phyloP scores from a whole-genome alignment of 2,329 filamentous ascomycete species.

The Scedosporium boydii region DNA sequence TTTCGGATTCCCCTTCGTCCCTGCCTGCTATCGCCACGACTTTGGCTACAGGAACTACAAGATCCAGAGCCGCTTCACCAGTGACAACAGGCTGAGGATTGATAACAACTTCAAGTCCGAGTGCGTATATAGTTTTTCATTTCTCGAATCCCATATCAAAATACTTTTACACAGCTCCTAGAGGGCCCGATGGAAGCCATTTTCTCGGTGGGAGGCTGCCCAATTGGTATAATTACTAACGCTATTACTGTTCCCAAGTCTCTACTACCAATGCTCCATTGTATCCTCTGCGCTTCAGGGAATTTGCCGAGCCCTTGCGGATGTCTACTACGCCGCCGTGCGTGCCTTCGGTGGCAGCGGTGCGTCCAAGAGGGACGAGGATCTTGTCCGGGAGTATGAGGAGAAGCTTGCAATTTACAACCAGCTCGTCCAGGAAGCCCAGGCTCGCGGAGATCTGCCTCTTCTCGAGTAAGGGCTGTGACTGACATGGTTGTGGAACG shows the following conservation, averaged over 20 bases:
- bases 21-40: constrained; percentile 43
- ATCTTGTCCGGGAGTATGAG: constrained; percentile 21
- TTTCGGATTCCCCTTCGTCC: constrained; percentile 31
- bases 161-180: too few relatives aligned
- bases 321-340: constrained; percentile 31
- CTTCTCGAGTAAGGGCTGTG: too few relatives aligned
- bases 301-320: constrained; percentile 24
- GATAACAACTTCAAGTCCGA: constrained; percentile 39
- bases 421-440: not conserved
- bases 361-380: constrained; percentile 19
- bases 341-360: constrained; percentile 23
- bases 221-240: too few relatives aligned
- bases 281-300: constrained; percentile 7
- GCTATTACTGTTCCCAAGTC: constrained; percentile 12
- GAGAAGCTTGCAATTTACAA: constrained; percentile 24
- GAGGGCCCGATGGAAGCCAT: too few relatives aligned
- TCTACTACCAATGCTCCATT: constrained; percentile 25
- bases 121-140: constrained; percentile 16
- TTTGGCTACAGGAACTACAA: constrained; percentile 48
- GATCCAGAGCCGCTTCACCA: constrained; percentile 34
- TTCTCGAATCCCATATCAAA: too few relatives aligned
- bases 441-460: not conserved
- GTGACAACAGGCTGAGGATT: constrained; percentile 28
- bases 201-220: too few relatives aligned
- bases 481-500: too few relatives aligned